Base-by-base conservation (phyloP, 2,329 filamentous ascomycete genomes). In the Acrocalymma vagum region DNA sequence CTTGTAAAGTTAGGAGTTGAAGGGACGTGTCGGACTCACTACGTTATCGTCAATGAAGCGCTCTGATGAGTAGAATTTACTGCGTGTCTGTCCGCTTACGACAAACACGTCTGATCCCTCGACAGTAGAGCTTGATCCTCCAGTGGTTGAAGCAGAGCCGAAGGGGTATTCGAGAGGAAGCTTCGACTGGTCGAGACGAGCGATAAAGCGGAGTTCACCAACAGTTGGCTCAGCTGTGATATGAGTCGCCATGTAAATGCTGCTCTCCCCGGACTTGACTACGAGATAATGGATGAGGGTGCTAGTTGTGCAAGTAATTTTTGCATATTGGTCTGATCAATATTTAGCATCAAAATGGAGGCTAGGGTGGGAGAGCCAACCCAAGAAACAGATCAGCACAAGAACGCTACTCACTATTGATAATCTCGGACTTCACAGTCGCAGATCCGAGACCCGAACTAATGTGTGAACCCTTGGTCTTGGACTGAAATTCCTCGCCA, bases 1-100 rank as follows among this genome's bases (percentile, higher is more conserved):
- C n/a, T n/a, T n/a, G n/a, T n/a, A n/a, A n/a, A n/a, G n/a, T n/a
- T n/a, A n/a, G n/a, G n/a, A n/a, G n/a, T n/a, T n/a, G n/a, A n/a
- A n/a, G n/a, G n/a, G n/a, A n/a, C n/a, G n/a, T n/a, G n/a, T n/a
- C n/a, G n/a, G 4, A 43, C 53, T 11, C 30, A 58, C 56, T 28
- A 34, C 39, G 13, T 35, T 39, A 53, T 86, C 83, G 60, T 88
- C 85, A 58, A 88, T 87, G 67, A 86, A 87, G n/a, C 84, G 77
- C 48, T 85, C 74, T 43, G 80, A 83, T 2, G 82, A 85, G 70
- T 85, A 88, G 72, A 87, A 88, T 65, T 88, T 88, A 67, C 80
- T 83, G 25, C 84, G 78, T 0, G 84, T 87, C 62, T 87, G 72
- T 15, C 82, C 80, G 48, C 73, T 67, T 29, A 87, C 81, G 7